Evolutionary conservation across 106 monocot species (phyloP).

Genomic region (Platanthera zijinensis): DNA sequence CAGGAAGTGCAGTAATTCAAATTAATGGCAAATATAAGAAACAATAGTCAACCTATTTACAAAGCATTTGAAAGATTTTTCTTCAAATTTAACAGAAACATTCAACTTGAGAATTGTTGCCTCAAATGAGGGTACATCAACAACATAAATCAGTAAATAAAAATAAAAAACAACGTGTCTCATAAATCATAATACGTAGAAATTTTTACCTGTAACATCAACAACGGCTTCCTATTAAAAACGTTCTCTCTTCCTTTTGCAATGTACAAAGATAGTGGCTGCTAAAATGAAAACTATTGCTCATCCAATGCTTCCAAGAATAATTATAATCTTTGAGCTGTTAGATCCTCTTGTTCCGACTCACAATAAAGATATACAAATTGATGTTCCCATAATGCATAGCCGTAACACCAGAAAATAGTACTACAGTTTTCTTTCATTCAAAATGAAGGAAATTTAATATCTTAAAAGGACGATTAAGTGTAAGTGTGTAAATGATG

Average conservation of each 20-base stretch:
- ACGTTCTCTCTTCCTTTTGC: conserved; percentile 29
- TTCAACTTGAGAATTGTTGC: not conserved
- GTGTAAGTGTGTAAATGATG: not conserved
- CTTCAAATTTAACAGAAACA: conserved; percentile 1
- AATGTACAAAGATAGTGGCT: conserved; percentile 25
- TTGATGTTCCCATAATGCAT: not conserved
- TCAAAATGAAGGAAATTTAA: not conserved
- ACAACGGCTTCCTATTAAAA: conserved; percentile 37
- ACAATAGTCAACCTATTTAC: not conserved
- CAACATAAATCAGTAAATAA: not conserved
- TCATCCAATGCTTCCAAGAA: conserved; percentile 43
- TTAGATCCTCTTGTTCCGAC: conserved; percentile 38
- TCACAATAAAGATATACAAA: not conserved
- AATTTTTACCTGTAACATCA: conserved; percentile 66
- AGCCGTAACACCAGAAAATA: not conserved
- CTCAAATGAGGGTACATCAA: not conserved
- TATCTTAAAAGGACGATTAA: not conserved
- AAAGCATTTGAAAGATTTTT: not conserved
- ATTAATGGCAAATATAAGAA: not conserved
- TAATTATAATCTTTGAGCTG: conserved; percentile 36
- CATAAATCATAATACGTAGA: not conserved
- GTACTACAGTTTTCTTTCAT: not conserved
- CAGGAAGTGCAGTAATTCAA: not conserved
- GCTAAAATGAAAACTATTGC: conserved; percentile 18
- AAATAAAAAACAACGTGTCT: not conserved